Evolutionary conservation across 1,284 basidiomycete genomes (phyloP).

Genomic region (Cutaneotrichosporon sp.): DNA sequence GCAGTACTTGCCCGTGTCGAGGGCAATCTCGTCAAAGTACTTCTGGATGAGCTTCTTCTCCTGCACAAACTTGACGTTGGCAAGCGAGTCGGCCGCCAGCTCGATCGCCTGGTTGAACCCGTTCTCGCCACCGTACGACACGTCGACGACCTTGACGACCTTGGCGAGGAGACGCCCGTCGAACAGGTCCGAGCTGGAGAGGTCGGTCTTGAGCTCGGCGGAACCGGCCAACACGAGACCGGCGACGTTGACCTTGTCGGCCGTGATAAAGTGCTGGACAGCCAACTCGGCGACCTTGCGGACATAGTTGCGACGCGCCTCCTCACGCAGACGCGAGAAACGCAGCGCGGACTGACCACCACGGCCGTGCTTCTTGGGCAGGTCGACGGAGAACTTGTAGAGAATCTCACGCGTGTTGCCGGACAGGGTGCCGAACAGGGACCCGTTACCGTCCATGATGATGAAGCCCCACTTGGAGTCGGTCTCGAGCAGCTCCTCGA

Average conservation of each 20-base stretch:
- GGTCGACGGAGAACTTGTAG: conserved; percentile 98
- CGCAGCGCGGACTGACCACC: conserved; percentile 99
- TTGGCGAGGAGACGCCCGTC: conserved; percentile 84
- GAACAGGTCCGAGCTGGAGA: conserved; percentile 95
- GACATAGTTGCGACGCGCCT: conserved; percentile 99
- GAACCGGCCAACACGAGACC: conserved; percentile 97
- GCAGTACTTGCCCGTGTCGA: conserved; percentile 96
- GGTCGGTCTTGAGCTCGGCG: conserved; percentile 98
- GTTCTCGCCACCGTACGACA: conserved; percentile 98
- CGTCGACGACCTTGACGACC: conserved; percentile 93
- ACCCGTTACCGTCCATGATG: conserved; percentile 70
- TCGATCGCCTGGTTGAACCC: conserved; percentile 99
- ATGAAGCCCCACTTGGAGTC: conserved; percentile 99
- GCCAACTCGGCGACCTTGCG: conserved; percentile 97
- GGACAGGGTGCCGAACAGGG: conserved; percentile 88
- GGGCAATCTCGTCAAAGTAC: conserved; percentile 99
- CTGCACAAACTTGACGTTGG: conserved; percentile 99
- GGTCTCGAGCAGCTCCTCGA: conserved; percentile 94
- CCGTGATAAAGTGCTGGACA: conserved; percentile 97
- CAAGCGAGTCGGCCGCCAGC: conserved; percentile 89
- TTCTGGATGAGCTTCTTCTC: conserved; percentile 97
- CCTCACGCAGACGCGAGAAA: conserved; percentile 99
- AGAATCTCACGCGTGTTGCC: conserved; percentile 97
- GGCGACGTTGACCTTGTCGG: conserved; percentile 97
- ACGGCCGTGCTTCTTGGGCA: conserved; percentile 99